These are phyloP conservation scores for Sphaerobolus stellatus DNA, from an alignment of 1,284 basidiomycete genomes.

Conservation along the genomic window DNA sequence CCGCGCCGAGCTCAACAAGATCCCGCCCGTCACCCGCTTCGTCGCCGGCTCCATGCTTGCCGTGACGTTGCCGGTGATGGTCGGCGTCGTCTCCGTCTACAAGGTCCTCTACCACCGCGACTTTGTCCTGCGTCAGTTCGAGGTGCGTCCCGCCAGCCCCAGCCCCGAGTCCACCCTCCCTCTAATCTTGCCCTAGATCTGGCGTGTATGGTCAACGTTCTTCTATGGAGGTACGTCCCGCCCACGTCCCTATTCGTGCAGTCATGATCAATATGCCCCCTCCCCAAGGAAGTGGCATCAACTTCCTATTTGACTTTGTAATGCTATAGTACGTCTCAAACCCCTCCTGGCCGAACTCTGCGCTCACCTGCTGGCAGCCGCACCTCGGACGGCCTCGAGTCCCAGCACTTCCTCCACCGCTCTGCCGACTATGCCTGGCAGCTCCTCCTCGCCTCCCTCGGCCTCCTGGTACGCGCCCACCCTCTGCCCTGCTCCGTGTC, in stretches of 20 bases:
- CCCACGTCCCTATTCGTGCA: too few species aligned
- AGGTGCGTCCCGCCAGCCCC: conserved; percentile 45
- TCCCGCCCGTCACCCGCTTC: conserved; percentile 83
- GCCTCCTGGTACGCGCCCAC: conserved; percentile 55
- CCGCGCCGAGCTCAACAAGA: conserved; percentile 66
- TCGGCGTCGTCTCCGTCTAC: conserved; percentile 57
- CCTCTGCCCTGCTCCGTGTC: conserved; percentile 16
- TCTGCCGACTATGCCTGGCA: conserved; percentile 78
- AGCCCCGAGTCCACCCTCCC: conserved; percentile 13
- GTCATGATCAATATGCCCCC: too few species aligned
- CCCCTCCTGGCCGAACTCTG: background rate
- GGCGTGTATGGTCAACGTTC: conserved; percentile 76
- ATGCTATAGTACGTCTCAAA: conserved; percentile 68
- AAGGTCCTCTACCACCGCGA: conserved; percentile 56
- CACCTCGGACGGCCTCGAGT: conserved; percentile 63
- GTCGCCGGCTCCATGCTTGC: conserved; percentile 61
- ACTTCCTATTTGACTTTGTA: conserved; percentile 69
- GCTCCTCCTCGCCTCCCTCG: conserved; percentile 52
- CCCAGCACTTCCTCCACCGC: conserved; percentile 52
- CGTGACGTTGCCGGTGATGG: conserved; percentile 61
- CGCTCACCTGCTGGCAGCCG: conserved; percentile 43
- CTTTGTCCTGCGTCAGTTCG: conserved; percentile 44
- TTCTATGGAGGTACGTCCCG: conserved; percentile 74
- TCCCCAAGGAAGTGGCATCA: conserved; percentile 58
- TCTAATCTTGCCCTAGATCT: conserved; percentile 48